Percentiles rank a stretch among this genome's conserved stretches.
Evolutionary conservation across 768 basidiomycete genomes (phyloP).

Genomic region (Mycena olivaceomarginata): DNA sequence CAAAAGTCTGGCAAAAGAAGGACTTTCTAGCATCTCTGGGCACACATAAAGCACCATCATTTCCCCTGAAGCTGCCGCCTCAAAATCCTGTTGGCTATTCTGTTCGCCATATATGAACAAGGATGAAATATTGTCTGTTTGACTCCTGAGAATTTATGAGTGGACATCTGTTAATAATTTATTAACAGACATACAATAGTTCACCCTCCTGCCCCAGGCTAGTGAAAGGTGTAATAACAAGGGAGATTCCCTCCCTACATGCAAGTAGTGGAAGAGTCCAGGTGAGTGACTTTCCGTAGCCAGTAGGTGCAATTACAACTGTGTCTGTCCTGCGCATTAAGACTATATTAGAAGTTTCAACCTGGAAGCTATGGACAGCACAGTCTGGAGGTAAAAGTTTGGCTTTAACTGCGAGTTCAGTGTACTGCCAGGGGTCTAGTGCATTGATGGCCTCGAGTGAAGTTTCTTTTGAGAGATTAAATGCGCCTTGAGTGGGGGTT

Average conservation of each 20-base stretch:
- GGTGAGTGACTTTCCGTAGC: slow-evolving; percentile 45
- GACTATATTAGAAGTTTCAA: slow-evolving; percentile 43
- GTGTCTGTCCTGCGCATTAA: slow-evolving; percentile 41
- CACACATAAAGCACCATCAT: slow-evolving; percentile 47
- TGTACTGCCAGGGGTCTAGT: too few relatives aligned
- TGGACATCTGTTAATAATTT: slow-evolving; percentile 19
- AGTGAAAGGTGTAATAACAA: slow-evolving; percentile 30
- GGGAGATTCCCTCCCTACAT: too few relatives aligned
- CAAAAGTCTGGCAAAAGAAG: slow-evolving; percentile 43
- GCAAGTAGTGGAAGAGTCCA: slow-evolving; percentile 31
- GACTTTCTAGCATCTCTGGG: slow-evolving; percentile 52
- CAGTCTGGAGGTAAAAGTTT: too few relatives aligned
- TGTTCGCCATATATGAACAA: slow-evolving; percentile 41
- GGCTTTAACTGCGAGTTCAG: too few relatives aligned
- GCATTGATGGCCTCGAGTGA: too few relatives aligned
- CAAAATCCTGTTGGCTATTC: slow-evolving; percentile 27
- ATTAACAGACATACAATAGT: slow-evolving; percentile 28
- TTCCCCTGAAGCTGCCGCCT: slow-evolving; percentile 32
- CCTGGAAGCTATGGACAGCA: slow-evolving; percentile 37
- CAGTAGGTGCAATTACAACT: slow-evolving; percentile 48
- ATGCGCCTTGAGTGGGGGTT: too few relatives aligned
- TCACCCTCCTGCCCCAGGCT: slow-evolving; percentile 49
- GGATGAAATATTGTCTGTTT: slow-evolving; percentile 4
- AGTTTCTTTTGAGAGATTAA: too few relatives aligned
- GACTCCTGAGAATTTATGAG: too few relatives aligned